These are phyloP conservation scores for Ilyonectria destructans DNA, from an alignment of 2,329 filamentous ascomycete genomes.

Conservation along the genomic window DNA sequence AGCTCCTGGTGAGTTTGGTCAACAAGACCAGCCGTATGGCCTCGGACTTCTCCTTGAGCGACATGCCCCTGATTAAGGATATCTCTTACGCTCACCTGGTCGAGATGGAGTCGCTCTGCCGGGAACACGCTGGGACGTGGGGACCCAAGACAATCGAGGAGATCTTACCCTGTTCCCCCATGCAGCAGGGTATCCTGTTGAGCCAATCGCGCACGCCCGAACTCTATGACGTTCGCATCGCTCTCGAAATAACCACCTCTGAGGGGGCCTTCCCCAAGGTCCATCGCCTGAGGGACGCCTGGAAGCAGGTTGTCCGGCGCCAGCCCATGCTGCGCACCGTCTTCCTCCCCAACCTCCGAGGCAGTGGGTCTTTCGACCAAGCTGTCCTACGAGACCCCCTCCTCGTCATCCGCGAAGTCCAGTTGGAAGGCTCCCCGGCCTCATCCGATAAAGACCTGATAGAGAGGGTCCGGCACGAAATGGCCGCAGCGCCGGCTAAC, in stretches of 20 bases:
- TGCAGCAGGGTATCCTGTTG: conserved; percentile 54
- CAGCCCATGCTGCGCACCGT: background rate
- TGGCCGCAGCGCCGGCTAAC: background rate
- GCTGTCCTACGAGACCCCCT: background rate
- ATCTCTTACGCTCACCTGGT: conserved; percentile 12
- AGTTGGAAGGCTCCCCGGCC: background rate
- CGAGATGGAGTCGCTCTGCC: background rate
- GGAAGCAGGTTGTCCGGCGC: background rate
- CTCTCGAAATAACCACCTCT: background rate
- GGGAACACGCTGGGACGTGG: conserved; percentile 3
- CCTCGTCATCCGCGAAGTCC: background rate
- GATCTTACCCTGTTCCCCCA: conserved; percentile 53
- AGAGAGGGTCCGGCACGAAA: background rate
- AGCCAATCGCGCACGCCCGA: conserved; percentile 36
- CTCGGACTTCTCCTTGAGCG: background rate
- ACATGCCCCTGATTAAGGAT: background rate
- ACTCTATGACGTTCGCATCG: conserved; percentile 20
- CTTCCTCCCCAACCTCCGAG: background rate
- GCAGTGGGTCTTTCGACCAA: background rate
- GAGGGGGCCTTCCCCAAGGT: conserved; percentile 18
- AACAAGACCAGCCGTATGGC: background rate
- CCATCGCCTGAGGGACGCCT: background rate
- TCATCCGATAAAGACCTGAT: background rate
- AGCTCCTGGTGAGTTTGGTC: background rate
- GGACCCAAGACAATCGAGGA: conserved; percentile 46